Conservation (phyloP, 2,329 filamentous ascomycete genomes). For the Cercospora sojina region DNA sequence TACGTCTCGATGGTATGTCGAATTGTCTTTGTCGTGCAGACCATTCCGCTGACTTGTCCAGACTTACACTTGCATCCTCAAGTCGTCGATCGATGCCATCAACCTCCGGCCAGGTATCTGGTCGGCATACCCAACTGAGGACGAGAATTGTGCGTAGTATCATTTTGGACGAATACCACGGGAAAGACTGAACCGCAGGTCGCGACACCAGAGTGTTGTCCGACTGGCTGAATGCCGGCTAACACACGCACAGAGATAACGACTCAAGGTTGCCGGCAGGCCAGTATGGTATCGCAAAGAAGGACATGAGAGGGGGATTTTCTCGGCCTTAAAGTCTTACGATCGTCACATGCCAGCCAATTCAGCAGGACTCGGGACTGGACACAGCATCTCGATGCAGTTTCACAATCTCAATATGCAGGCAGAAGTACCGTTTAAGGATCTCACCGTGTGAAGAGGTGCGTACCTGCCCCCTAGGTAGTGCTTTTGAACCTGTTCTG, state of each 20-base stretch:
- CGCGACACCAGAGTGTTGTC: not conserved
- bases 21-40: not conserved
- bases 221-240: not conserved
- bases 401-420: not conserved
- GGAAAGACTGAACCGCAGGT: not conserved
- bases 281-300: not conserved
- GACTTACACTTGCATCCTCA: slow-evolving; percentile 7
- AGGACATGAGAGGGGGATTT: not conserved
- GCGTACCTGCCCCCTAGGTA: not conserved
- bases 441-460: not conserved
- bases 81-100: slow-evolving; percentile 5
- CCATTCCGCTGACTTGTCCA: not conserved
- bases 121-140: slow-evolving; percentile 5
- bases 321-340: not conserved
- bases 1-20: slow-evolving; percentile 9
- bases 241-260: not conserved
- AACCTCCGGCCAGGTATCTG: slow-evolving; percentile 9
- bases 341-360: not conserved
- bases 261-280: not conserved
- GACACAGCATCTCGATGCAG: not conserved
- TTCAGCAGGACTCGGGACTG: no score
- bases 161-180: not conserved
- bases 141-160: slow-evolving; percentile 6
- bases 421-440: not conserved
- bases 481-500: not conserved